Evolutionary conservation across 257 asterid genomes (phyloP).

Genomic region (Petrea volubilis): DNA sequence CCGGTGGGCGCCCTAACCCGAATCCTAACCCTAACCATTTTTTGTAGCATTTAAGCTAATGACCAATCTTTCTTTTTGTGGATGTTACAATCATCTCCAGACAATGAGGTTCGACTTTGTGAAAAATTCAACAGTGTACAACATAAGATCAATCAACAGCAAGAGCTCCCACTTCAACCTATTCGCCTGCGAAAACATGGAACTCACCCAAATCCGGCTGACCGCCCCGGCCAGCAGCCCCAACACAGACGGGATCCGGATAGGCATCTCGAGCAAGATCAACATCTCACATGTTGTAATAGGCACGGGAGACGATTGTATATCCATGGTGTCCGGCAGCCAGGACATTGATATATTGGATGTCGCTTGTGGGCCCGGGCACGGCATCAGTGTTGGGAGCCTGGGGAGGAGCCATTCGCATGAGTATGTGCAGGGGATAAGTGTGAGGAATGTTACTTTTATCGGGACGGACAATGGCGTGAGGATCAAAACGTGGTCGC

Average conservation of each 20-base stretch:
- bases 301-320: constrained; percentile 77
- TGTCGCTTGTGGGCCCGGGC: constrained; percentile 81
- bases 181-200: constrained; percentile 56
- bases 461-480: constrained; percentile 59
- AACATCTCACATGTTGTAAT: constrained; percentile 38
- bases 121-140: constrained; percentile 38
- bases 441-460: constrained; percentile 51
- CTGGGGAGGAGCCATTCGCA: constrained; percentile 38
- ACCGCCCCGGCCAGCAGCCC: constrained; percentile 68
- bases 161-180: constrained; percentile 61
- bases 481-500: constrained; percentile 81
- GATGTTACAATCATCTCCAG: constrained; percentile 24
- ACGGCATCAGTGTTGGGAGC: constrained; percentile 85
- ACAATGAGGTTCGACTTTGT: constrained; percentile 65
- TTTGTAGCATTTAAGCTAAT: background rate
- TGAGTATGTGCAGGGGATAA: constrained; percentile 46
- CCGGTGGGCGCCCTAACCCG: too few species aligned
- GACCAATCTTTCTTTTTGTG: background rate
- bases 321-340: constrained; percentile 69
- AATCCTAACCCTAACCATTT: too few species aligned
- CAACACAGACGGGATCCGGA: constrained; percentile 80
- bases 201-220: constrained; percentile 32
- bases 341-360: constrained; percentile 39
- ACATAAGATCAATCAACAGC: constrained; percentile 70
- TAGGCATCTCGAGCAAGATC: constrained; percentile 55